These are phyloP conservation scores for Trichoderma orchidacearum DNA, from an alignment of 495 filamentous ascomycete species.

Conservation along the genomic window DNA sequence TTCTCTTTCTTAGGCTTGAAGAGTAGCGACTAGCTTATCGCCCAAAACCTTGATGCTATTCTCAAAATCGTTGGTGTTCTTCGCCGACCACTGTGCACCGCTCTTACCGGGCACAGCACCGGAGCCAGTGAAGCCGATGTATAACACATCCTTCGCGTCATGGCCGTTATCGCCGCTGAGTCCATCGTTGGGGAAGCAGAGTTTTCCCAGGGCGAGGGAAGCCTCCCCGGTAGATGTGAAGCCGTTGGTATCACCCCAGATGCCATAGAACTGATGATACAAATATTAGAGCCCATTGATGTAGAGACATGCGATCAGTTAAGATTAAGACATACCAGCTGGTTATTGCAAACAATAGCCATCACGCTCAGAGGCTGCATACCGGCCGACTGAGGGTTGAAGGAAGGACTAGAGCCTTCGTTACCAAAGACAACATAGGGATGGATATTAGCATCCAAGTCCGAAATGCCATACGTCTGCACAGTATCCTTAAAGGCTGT, in stretches of 20 bases:
- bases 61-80: constrained; percentile 29
- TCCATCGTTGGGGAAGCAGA: constrained; percentile 32
- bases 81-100: constrained; percentile 35
- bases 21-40: constrained; percentile 18
- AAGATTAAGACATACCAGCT: constrained; percentile 28
- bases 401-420: constrained; percentile 28
- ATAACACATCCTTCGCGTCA: constrained; percentile 35
- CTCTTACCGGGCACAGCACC: constrained; percentile 32
- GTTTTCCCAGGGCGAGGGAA: constrained; percentile 39
- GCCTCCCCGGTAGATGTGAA: constrained; percentile 40
- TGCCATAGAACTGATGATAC: constrained; percentile 38
- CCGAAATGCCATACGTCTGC: constrained; percentile 29
- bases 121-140: constrained; percentile 37
- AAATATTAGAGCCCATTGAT: background rate
- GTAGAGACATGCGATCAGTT: background rate
- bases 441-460: constrained; percentile 48
- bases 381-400: constrained; percentile 35
- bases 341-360: constrained; percentile 44
- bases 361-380: constrained; percentile 49
- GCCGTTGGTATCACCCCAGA: constrained; percentile 58
- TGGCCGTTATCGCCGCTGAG: constrained; percentile 39
- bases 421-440: constrained; percentile 61
- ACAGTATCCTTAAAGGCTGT: constrained; percentile 42
- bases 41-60: constrained; percentile 33
- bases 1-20: background rate